A percentile compares a stretch with the other conserved stretches of the same genome.
phyloP scores from a whole-genome alignment of 805 yeast genomes.

The Starmerella tilneyi region DNA sequence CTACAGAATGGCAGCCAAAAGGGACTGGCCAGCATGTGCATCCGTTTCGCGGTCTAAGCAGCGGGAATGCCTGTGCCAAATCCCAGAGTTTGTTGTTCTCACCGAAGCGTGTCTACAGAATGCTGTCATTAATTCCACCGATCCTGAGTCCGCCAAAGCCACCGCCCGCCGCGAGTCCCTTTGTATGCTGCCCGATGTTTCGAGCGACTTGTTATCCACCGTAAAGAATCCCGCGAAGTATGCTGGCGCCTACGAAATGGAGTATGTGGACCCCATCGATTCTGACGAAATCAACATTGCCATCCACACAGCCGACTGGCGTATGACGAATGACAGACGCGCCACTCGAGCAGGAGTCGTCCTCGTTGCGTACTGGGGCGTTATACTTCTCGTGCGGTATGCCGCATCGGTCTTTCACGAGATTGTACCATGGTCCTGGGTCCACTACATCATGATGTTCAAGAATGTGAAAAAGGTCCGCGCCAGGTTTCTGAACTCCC shows the following conservation, averaged over 20 bases:
- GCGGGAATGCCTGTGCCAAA: conserved; percentile 10
- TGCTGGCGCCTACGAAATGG: conserved; percentile 1
- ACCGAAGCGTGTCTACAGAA: conserved; percentile 12
- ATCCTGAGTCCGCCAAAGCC: conserved; percentile 11
- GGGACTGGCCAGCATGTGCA: conserved; percentile 19
- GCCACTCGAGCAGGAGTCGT: conserved; percentile 15
- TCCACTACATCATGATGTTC: background rate
- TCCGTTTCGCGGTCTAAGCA: background rate
- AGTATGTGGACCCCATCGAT: conserved; percentile 10
- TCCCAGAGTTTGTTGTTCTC: conserved; percentile 15
- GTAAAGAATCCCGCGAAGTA: background rate
- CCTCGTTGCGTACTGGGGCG: conserved; percentile 15
- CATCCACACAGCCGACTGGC: conserved; percentile 16
- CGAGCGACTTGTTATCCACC: background rate
- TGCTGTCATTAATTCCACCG: conserved; percentile 14
- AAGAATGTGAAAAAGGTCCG: conserved; percentile 6
- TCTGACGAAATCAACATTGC: conserved; percentile 11
- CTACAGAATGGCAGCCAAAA: conserved; percentile 11
- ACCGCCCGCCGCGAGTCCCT: conserved; percentile 6
- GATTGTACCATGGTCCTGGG: background rate
- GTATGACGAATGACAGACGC: conserved; percentile 11
- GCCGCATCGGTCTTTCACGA: background rate
- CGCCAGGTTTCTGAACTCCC: conserved; percentile 10
- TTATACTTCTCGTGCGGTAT: conserved; percentile 6
- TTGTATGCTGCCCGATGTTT: background rate